Conservation (phyloP, 2,329 filamentous ascomycete species). For the Talaromyces sp. region DNA sequence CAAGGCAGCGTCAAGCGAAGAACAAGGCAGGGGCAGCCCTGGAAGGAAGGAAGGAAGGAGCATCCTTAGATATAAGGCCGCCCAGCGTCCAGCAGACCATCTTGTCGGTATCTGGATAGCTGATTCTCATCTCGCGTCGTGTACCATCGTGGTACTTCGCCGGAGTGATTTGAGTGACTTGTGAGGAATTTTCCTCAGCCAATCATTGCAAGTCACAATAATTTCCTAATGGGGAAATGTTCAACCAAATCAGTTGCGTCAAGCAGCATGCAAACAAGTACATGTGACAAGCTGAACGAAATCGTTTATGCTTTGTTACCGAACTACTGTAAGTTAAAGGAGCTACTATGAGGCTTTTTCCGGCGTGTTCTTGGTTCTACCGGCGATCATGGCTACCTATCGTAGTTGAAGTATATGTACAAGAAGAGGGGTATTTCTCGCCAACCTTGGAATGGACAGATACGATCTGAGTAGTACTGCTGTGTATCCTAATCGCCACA, state of each 20-base stretch:
- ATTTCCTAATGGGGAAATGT: not conserved
- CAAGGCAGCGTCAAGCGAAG: not conserved
- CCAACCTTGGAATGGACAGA: not conserved
- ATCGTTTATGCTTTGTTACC: too few relatives aligned
- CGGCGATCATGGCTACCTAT: not conserved
- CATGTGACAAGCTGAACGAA: not conserved
- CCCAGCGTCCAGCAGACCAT: too few relatives aligned
- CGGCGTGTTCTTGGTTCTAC: not conserved
- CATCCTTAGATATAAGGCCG: not conserved
- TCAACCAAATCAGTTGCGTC: not conserved
- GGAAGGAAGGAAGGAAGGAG: not conserved
- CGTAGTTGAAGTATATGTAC: too few relatives aligned
- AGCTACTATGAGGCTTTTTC: not conserved
- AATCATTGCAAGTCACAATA: not conserved
- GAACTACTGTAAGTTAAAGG: too few relatives aligned
- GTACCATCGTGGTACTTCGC: not conserved
- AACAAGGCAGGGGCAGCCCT: not conserved
- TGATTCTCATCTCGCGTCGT: not conserved
- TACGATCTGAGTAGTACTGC: not conserved
- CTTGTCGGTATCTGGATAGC: too few relatives aligned
- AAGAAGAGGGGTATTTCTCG: not conserved
- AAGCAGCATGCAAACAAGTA: not conserved
- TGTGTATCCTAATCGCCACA: not conserved
- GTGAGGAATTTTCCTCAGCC: constrained; percentile 4
- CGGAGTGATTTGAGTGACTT: not conserved